These are phyloP conservation scores for Coemansia umbellata DNA, from an alignment of 192 early-diverging fungal genomes.

Conservation along the genomic window DNA sequence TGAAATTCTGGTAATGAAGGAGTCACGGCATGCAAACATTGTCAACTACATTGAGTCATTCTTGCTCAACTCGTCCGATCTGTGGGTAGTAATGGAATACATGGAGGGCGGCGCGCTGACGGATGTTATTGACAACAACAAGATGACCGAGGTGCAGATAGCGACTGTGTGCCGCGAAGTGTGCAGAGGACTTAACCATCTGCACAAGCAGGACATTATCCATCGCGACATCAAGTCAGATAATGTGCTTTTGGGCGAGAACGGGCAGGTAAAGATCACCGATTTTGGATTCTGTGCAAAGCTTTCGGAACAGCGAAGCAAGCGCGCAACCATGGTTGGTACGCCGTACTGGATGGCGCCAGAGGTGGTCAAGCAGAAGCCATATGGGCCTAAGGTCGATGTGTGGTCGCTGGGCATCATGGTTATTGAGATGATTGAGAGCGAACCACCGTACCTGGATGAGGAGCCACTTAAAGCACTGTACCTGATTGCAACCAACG, in stretches of 20 bases:
- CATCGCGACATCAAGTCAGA: constrained; percentile 91
- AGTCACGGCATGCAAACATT: constrained; percentile 91
- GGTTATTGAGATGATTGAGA: constrained; percentile 97
- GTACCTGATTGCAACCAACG: constrained; percentile 94
- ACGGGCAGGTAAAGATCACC: constrained; percentile 83
- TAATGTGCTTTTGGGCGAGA: constrained; percentile 78
- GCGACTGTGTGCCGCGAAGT: constrained; percentile 87
- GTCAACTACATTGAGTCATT: constrained; percentile 95
- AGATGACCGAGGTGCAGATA: constrained; percentile 90
- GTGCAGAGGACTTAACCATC: constrained; percentile 72
- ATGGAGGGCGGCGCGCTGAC: constrained; percentile 99
- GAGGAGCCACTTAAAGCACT: constrained; percentile 94
- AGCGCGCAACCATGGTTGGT: constrained; percentile 84
- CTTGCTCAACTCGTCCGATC: constrained; percentile 73
- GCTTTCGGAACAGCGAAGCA: constrained; percentile 76
- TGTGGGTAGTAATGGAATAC: constrained; percentile 99
- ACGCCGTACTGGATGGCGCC: constrained; percentile 91
- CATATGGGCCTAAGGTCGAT: constrained; percentile 76
- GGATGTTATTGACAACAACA: constrained; percentile 94
- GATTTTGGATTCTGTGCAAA: constrained; percentile 97
- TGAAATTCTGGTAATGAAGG: constrained; percentile 92
- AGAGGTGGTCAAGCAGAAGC: constrained; percentile 79
- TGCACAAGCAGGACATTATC: constrained; percentile 81
- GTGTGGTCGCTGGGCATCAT: constrained; percentile 95
- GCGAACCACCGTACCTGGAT: constrained; percentile 92